Percentiles rank a stretch among this genome's conserved stretches.
These are phyloP conservation scores for Kodamaea sagamina DNA, from an alignment of 805 yeast genomes.

Conservation along the genomic window DNA sequence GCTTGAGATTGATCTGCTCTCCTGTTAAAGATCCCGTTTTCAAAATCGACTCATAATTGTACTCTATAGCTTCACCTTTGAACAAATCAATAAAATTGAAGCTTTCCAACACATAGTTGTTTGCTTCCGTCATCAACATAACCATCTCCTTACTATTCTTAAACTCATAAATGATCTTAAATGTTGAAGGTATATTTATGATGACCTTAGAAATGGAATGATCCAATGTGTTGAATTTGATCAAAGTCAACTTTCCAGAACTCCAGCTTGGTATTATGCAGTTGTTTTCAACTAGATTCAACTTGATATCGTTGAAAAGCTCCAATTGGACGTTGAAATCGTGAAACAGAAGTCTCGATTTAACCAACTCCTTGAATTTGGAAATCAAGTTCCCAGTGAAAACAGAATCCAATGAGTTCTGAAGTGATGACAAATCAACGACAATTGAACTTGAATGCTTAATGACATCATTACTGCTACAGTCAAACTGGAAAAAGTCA, in stretches of 20 bases:
- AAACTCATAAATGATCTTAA: slow-evolving; percentile 14
- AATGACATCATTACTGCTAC: slow-evolving; percentile 16
- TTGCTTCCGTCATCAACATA: slow-evolving; percentile 3
- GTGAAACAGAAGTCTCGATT: slow-evolving; percentile 9
- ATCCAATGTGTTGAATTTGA: background rate
- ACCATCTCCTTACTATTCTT: slow-evolving; percentile 12
- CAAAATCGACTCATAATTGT: slow-evolving; percentile 3
- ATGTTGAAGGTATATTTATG: background rate
- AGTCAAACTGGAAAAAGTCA: slow-evolving; percentile 23
- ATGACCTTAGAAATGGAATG: slow-evolving; percentile 1
- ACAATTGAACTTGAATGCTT: background rate
- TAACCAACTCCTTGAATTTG: slow-evolving; percentile 9
- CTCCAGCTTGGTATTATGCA: slow-evolving; percentile 9
- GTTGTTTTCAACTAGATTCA: slow-evolving; percentile 8
- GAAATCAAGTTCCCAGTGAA: slow-evolving; percentile 1
- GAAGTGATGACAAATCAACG: background rate
- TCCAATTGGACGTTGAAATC: slow-evolving; percentile 2
- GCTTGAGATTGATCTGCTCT: slow-evolving; percentile 13
- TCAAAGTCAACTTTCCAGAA: background rate
- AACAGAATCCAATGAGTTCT: background rate
- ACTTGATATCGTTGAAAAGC: slow-evolving; percentile 7
- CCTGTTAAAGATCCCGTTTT: slow-evolving; percentile 5
- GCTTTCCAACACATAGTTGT: slow-evolving; percentile 7
- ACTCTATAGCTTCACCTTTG: background rate
- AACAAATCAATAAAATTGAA: slow-evolving; percentile 7